These are phyloP conservation scores for Rhizodiscina lignyota DNA, from an alignment of 495 filamentous ascomycete genomes.

Conservation along the genomic window DNA sequence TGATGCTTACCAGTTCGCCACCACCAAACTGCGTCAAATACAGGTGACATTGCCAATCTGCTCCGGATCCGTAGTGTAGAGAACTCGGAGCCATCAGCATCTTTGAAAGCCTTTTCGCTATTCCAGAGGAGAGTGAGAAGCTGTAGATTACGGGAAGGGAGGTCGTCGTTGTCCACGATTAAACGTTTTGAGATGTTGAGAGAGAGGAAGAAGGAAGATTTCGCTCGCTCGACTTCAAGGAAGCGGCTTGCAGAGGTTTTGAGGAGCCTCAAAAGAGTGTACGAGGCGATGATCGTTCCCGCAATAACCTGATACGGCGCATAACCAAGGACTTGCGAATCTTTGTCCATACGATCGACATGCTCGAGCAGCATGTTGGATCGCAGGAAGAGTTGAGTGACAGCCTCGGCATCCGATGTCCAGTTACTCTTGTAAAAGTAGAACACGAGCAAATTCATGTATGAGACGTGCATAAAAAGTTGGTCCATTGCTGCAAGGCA, in stretches of 20 bases:
- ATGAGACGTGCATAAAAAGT: background rate
- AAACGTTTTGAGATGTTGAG: background rate
- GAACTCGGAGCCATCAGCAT: constrained; percentile 24
- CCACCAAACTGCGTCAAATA: constrained; percentile 33
- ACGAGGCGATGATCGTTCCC: background rate
- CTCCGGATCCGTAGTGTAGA: constrained; percentile 26
- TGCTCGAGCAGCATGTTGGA: too few species aligned
- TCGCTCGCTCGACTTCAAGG: background rate
- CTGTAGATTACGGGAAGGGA: constrained; percentile 13
- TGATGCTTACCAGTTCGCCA: too few species aligned
- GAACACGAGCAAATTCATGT: background rate
- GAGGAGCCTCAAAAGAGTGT: background rate
- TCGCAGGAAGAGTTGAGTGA: too few species aligned
- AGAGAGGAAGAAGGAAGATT: background rate
- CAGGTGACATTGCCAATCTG: constrained; percentile 24
- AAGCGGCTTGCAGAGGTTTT: background rate
- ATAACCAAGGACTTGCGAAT: too few species aligned
- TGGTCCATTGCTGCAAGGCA: background rate
- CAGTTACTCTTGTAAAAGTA: background rate
- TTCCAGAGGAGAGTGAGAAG: constrained; percentile 28
- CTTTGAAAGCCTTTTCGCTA: constrained; percentile 29
- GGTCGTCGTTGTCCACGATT: background rate
- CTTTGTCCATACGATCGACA: too few species aligned
- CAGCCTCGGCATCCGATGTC: too few species aligned
- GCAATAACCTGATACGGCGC: too few species aligned